Conservation (phyloP, 495 filamentous ascomycete species). For the Tetracladium marchalianum region DNA sequence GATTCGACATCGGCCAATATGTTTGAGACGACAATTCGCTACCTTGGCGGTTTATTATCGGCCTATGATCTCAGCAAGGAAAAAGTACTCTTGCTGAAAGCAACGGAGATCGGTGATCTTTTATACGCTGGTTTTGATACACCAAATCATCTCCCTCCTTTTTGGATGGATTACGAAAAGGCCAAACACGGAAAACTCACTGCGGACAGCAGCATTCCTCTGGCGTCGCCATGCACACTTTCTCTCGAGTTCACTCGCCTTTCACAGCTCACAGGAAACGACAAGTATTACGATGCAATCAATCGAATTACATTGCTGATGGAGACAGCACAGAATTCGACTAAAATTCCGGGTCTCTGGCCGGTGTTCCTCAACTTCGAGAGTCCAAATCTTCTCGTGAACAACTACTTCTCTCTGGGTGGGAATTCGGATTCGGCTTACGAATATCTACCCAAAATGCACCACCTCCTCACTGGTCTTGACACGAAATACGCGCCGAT, state of each 20-base stretch:
- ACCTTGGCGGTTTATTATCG: slow-evolving; percentile 69
- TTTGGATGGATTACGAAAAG: no score
- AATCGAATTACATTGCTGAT: slow-evolving; percentile 79
- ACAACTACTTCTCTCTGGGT: slow-evolving; percentile 53
- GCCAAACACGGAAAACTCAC: neutral
- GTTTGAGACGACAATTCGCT: slow-evolving; percentile 80
- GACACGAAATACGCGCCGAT: slow-evolving; percentile 33
- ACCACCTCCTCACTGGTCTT: slow-evolving; percentile 35
- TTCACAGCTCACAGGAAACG: slow-evolving; percentile 75
- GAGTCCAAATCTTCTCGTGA: slow-evolving; percentile 46
- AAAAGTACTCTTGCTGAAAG: slow-evolving; percentile 64
- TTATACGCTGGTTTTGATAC: slow-evolving; percentile 89
- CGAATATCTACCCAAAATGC: slow-evolving; percentile 83
- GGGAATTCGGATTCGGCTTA: slow-evolving; percentile 80
- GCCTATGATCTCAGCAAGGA: slow-evolving; percentile 58
- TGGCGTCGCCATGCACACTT: slow-evolving; percentile 62
- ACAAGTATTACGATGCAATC: slow-evolving; percentile 88
- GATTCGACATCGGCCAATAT: slow-evolving; percentile 50
- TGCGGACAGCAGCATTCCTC: slow-evolving; percentile 10
- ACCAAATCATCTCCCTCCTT: slow-evolving; percentile 42
- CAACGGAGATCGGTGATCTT: slow-evolving; percentile 75
- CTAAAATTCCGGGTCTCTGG: slow-evolving; percentile 72
- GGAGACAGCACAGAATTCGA: slow-evolving; percentile 60
- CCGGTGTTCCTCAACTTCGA: slow-evolving; percentile 29
- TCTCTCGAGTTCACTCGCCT: slow-evolving; percentile 90